phyloP scores from a whole-genome alignment of 768 basidiomycete species.

The Kwoniella newhampshirensis region DNA sequence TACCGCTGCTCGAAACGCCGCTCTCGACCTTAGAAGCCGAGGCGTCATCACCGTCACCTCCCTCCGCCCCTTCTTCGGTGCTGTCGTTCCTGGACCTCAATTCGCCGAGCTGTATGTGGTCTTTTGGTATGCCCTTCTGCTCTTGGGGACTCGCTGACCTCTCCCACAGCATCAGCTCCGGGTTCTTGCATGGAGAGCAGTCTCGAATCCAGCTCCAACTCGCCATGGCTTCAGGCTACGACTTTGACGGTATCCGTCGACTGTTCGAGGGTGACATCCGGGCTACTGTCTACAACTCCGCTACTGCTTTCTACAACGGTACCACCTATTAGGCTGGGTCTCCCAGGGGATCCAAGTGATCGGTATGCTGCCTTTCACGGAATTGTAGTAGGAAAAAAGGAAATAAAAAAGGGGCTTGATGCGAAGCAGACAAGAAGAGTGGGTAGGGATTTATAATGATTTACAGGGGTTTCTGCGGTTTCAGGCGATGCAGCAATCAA shows the following conservation, averaged over 20 bases:
- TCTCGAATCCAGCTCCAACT: conserved; percentile 38
- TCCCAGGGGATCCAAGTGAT: too few relatives aligned
- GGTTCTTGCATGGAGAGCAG: conserved; percentile 38
- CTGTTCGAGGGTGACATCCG: conserved; percentile 14
- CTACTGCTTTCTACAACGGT: conserved; percentile 13
- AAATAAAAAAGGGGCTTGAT: too few relatives aligned
- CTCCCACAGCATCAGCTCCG: conserved; percentile 26
- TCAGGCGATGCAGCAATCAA: too few relatives aligned
- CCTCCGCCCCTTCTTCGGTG: conserved; percentile 23
- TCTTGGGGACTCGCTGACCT: background rate
- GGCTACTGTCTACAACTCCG: conserved; percentile 8
- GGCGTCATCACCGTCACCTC: conserved; percentile 35
- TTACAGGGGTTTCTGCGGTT: too few relatives aligned
- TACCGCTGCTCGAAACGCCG: conserved; percentile 10
- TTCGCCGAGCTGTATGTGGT: conserved; percentile 14
- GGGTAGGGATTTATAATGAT: too few relatives aligned
- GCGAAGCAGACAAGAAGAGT: too few relatives aligned
- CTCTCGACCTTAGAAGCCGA: conserved; percentile 11
- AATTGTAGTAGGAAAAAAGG: too few relatives aligned
- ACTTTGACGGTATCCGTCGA: conserved; percentile 13
- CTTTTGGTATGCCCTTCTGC: background rate
- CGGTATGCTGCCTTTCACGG: too few relatives aligned
- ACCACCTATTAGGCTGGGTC: too few relatives aligned
- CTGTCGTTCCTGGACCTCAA: conserved; percentile 22
- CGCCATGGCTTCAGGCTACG: conserved; percentile 29